Base-by-base conservation (phyloP, 148 eudicot genomes). In the Camellia lanceoleosa region DNA sequence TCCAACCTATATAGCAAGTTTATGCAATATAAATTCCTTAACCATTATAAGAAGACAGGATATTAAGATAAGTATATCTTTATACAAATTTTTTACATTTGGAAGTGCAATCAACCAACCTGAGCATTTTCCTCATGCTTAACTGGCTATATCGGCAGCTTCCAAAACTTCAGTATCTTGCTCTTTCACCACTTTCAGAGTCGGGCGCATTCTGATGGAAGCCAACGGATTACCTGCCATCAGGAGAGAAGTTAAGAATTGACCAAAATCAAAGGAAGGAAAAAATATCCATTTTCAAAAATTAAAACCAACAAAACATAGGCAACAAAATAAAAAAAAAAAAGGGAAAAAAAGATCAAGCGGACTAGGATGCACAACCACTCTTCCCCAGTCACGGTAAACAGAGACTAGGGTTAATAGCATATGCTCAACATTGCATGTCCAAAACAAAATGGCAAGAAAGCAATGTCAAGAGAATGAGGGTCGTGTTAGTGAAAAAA, bases 181-280 rank as follows among this genome's bases (percentile, higher is more conserved):
- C 79, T 80, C 89, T 74, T 74, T 75, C 43, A 80, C 79, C 77
- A 78, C 84, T 81, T 80, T 80, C 77, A 82, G 75, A 76, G 80
- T 84, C 5, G 87, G 82, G 71, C 58, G 16, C 87, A 80, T 77
- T 78, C 89, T 78, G 75, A 83, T 82, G 68, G 85, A 69, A 66
- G 56, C 77, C 82, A 75, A 70, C 42, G 82, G 81, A 65, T 16
- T 77, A 80, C 89, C 85, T 84, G 89, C 75, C 78, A 80, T 47
- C 64, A 75, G 5, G 51, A 78, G 69, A 42, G 46, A 44, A 74
- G 67, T 68, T 14, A 44, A 18, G 63, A 78, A 78, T 60, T 43
- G 7, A 56, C 76, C 69, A 54, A 30, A 30, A 30, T n/a, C 19
- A 49, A 3, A 41, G 41, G 2, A 52, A 62, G 11, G 55, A 49